Base-by-base conservation (phyloP, 306 rosid genomes). In the Trifolium repens region DNA sequence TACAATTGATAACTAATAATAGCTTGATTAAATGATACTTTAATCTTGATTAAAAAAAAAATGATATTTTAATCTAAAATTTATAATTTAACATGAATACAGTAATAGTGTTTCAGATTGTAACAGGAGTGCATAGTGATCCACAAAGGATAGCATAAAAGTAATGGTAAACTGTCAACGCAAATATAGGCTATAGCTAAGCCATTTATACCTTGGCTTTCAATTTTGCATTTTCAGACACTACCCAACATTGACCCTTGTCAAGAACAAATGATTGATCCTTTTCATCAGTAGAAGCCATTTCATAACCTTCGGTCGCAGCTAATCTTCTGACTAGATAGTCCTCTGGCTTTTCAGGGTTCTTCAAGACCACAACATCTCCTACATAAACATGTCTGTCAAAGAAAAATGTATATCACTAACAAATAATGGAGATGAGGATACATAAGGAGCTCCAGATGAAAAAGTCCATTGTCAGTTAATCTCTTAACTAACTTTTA, bases 291-390 rank as follows among this genome's bases (percentile, higher is more conserved):
- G 78, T 82, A 76, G 99, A 96, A 71, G 53, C 81, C 98, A 96
- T 90, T 87, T 92, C 98, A 84, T 89, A 84, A 71, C 99, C 99
- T 88, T 87, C 98, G 64, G 84, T 54, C 0, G 99, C 99, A 81
- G 96, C 85, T 80, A 96, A 83, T 85, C 98, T 92, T 85, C 99
- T 86, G 75, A 96, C 89, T 69, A 96, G 80, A 81, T 71, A 86
- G 81, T 79, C 87, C 34, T 86, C 81, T 54, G 81, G 63, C 32
- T 87, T 92, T 83, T 83, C 89, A 6, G 99, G 99, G 80, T 92
- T 90, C 88, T 87, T 90, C 85, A 96, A 57, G 69, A 96, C 83
- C 80, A 96, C 92, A 24, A 96, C 97, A 83, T 96, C 99, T 86
- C 99, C 99, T 63, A 96, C 89, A 85, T 70, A 90, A 68, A 96